Conservation (phyloP, 2,329 filamentous ascomycete species). For the Pleurostoma richardsiae region DNA sequence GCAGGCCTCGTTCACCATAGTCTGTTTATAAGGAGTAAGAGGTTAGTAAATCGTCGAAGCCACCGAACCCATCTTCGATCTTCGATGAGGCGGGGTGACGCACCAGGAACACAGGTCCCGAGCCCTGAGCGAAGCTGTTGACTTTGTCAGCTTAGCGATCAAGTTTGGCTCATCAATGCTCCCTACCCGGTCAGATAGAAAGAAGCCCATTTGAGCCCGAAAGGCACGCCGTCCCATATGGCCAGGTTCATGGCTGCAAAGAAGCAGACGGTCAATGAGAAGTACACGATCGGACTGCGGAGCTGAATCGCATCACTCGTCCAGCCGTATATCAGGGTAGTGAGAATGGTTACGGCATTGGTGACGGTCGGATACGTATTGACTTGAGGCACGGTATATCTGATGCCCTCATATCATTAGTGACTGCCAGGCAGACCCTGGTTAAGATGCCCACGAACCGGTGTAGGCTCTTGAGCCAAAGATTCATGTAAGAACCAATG, state of each 20-base stretch:
- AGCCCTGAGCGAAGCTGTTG: conserved; percentile 14
- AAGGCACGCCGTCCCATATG: conserved; percentile 17
- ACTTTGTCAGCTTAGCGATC: background rate
- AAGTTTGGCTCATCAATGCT: background rate
- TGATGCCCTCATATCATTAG: background rate
- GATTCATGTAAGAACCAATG: conserved; percentile 19
- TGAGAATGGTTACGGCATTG: conserved; percentile 18
- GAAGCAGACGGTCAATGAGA: conserved; percentile 16
- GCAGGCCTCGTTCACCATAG: conserved; percentile 18
- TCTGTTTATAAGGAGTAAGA: conserved; percentile 4
- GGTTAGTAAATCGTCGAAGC: too few relatives aligned
- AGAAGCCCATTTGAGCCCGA: conserved; percentile 17
- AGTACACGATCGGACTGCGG: conserved; percentile 16
- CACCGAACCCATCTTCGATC: background rate
- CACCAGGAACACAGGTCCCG: conserved; percentile 16
- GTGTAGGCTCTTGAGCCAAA: conserved; percentile 14
- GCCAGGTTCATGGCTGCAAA: conserved; percentile 17
- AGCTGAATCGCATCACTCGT: conserved; percentile 18
- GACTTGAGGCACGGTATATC: conserved; percentile 20
- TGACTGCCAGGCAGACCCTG: too few relatives aligned
- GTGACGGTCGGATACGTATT: conserved; percentile 21
- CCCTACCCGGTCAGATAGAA: conserved; percentile 16
- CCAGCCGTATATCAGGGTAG: conserved; percentile 20
- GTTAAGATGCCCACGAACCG: background rate
- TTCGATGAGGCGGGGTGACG: background rate